These are phyloP conservation scores for Hypoxylon sp. DNA, from an alignment of 2,329 filamentous ascomycete genomes.

Conservation along the genomic window DNA sequence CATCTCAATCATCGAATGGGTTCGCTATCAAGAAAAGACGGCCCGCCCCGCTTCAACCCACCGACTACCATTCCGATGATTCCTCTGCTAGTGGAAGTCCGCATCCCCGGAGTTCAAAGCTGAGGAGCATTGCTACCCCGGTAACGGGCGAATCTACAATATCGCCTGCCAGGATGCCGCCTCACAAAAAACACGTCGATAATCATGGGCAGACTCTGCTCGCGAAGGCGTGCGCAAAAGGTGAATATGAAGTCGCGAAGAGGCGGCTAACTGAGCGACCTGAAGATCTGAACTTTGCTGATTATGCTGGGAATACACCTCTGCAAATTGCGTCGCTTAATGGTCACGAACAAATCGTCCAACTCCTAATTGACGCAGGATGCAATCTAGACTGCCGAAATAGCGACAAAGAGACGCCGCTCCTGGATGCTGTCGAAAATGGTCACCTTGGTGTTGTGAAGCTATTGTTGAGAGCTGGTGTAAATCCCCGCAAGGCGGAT, in stretches of 20 bases:
- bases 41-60: conserved; percentile 72
- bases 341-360: conserved; percentile 88
- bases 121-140: conserved; percentile 70
- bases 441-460: conserved; percentile 91
- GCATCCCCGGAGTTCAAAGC: conserved; percentile 70
- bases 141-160: conserved; percentile 71
- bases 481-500: conserved; percentile 92
- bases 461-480: conserved; percentile 85
- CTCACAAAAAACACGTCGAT: conserved; percentile 89
- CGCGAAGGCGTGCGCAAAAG: conserved; percentile 89
- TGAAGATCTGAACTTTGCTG: conserved; percentile 88
- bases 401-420: conserved; percentile 89
- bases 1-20: conserved; percentile 68
- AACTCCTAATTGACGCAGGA: conserved; percentile 85
- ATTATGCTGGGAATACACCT: conserved; percentile 97
- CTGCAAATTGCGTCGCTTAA: conserved; percentile 93
- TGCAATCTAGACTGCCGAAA: conserved; percentile 86
- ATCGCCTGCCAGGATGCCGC: conserved; percentile 76
- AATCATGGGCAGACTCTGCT: conserved; percentile 92
- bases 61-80: conserved; percentile 77
- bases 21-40: conserved; percentile 73
- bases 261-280: conserved; percentile 82
- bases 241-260: conserved; percentile 84
- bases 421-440: conserved; percentile 97
- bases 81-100: conserved; percentile 74